These are phyloP conservation scores for Cyclotella baltica DNA, from an alignment of 108 stramenopile genomes.

Conservation along the genomic window DNA sequence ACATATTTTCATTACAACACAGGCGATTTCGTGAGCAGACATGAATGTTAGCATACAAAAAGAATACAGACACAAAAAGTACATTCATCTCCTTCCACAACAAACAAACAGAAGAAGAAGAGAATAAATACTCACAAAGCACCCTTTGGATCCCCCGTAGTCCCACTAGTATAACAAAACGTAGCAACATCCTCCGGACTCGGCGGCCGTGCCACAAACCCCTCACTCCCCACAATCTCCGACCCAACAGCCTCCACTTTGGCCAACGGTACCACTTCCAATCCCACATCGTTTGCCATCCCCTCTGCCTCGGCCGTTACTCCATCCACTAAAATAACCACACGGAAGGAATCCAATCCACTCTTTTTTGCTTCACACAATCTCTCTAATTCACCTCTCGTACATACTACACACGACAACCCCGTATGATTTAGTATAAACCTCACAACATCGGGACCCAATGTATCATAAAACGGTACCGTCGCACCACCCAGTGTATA, in stretches of 20 bases:
- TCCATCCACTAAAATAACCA: conserved; percentile 75
- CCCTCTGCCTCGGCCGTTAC: conserved; percentile 64
- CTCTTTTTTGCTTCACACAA: conserved; percentile 77
- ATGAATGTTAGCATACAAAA: no score
- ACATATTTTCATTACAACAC: no score
- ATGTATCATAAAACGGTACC: conserved; percentile 95
- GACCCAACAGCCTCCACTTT: conserved; percentile 86
- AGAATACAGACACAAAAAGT: no score
- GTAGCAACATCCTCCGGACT: conserved; percentile 78
- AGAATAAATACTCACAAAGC: conserved; percentile 54
- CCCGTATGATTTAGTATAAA: conserved; percentile 91
- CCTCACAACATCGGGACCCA: conserved; percentile 89
- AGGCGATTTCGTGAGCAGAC: no score
- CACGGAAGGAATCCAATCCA: conserved; percentile 52
- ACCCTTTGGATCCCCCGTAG: conserved; percentile 88
- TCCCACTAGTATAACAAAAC: conserved; percentile 35
- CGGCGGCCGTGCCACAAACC: conserved; percentile 72
- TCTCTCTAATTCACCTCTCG: conserved; percentile 66
- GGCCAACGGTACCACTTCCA: conserved; percentile 75
- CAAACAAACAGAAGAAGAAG: neutral
- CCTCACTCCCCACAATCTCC: conserved; percentile 65
- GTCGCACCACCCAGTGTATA: conserved; percentile 83
- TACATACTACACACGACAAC: conserved; percentile 82
- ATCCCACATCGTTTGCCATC: conserved; percentile 62
- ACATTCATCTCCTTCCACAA: no score